These are phyloP conservation scores for Blastobotrys indianensis DNA, from an alignment of 1,139 yeast genomes.

Conservation along the genomic window DNA sequence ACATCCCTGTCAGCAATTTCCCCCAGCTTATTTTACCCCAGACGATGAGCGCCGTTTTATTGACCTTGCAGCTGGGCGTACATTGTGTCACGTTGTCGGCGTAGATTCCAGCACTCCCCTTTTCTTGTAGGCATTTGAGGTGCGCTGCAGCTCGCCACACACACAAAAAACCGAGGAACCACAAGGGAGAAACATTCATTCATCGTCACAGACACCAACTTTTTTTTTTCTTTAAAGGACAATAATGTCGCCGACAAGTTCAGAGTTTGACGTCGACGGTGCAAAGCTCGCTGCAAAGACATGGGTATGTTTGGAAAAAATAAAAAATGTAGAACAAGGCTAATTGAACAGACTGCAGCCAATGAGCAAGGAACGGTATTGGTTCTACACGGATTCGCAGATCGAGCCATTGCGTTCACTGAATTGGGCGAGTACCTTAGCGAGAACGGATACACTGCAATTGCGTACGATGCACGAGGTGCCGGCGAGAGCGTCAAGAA, in stretches of 20 bases:
- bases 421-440: conserved; percentile 56
- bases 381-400: conserved; percentile 69
- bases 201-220: background rate
- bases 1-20: no score
- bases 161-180: background rate
- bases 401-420: conserved; percentile 46
- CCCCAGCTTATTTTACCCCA: no score
- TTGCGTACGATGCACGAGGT: conserved; percentile 84
- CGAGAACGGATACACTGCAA: conserved; percentile 61
- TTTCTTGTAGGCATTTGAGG: no score
- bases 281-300: conserved; percentile 19
- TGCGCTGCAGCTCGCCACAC: background rate
- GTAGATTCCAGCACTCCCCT: no score
- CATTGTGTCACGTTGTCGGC: no score
- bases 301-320: conserved; percentile 12
- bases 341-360: background rate
- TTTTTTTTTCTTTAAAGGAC: background rate
- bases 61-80: no score
- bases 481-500: conserved; percentile 66
- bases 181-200: background rate
- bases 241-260: conserved; percentile 2
- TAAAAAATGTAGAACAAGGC: no score
- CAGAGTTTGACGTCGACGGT: conserved; percentile 17
- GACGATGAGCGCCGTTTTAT: no score
- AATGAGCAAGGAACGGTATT: conserved; percentile 48